phyloP scores from a whole-genome alignment of 257 asterid species.

The Solanum appendiculatum region DNA sequence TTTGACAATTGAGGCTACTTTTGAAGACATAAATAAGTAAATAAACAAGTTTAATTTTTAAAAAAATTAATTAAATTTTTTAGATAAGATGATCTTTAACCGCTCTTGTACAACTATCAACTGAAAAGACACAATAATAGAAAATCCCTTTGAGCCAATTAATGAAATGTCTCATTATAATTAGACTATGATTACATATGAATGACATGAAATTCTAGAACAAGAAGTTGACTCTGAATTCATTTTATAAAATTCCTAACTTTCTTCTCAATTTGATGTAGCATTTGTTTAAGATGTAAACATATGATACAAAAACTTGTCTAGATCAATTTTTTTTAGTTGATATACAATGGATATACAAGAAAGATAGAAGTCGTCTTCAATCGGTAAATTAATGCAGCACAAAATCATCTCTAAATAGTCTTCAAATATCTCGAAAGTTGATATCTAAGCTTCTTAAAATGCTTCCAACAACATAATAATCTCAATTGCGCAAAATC shows the following conservation, averaged over 20 bases:
- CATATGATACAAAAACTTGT: not conserved
- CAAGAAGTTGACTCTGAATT: not conserved
- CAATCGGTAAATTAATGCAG: not conserved
- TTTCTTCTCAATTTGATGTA: not conserved
- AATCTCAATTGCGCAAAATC: not conserved
- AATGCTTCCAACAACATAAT: not conserved
- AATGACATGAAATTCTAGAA: not conserved
- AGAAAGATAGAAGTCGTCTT: not conserved
- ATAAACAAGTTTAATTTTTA: not conserved
- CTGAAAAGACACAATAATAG: too few relatives aligned
- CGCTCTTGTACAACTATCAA: not conserved
- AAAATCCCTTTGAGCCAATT: not conserved
- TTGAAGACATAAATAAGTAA: not conserved
- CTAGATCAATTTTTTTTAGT: not conserved
- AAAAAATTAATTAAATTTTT: not conserved
- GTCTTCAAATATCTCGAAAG: not conserved
- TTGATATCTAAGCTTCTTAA: not conserved
- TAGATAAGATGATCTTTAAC: not conserved
- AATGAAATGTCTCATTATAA: not conserved
- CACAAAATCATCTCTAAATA: not conserved
- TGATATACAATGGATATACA: not conserved
- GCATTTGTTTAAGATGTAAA: not conserved
- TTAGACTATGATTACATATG: not conserved
- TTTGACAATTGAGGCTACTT: constrained; percentile 16
- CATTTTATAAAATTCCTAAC: not conserved